A percentile compares a stretch with the other conserved stretches of the same genome.
Conservation (phyloP, 441 rosid genomes). For the Erodium trifolium region DNA sequence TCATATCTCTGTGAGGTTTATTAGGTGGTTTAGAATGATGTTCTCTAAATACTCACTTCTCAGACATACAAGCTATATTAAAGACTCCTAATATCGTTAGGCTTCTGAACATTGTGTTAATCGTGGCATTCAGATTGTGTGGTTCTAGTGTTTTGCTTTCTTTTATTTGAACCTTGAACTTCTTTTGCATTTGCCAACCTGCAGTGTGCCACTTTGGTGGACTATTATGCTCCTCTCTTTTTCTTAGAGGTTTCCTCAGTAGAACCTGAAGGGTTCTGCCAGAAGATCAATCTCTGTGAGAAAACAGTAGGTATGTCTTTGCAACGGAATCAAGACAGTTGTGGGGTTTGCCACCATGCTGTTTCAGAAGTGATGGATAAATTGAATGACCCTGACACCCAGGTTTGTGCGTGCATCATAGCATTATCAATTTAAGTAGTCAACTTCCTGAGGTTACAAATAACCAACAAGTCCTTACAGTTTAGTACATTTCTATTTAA, state of each 20-base stretch:
- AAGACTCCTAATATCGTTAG: too few species aligned
- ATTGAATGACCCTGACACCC: constrained; percentile 77
- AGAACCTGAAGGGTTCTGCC: constrained; percentile 57
- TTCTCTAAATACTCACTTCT: too few species aligned
- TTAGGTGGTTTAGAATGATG: too few species aligned
- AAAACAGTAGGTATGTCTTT: constrained; percentile 32
- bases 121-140: not conserved
- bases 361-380: constrained; percentile 63
- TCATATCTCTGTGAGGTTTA: too few species aligned
- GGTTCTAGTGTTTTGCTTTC: not conserved
- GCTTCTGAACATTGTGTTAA: not conserved
- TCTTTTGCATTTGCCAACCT: not conserved
- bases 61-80: too few species aligned
- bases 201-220: constrained; percentile 70
- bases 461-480: too few species aligned
- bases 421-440: too few species aligned
- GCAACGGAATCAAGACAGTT: constrained; percentile 46
- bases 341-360: constrained; percentile 58
- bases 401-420: constrained; percentile 36
- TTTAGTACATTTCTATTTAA: too few species aligned
- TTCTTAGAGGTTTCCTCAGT: constrained; percentile 45
- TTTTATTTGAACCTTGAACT: not conserved
- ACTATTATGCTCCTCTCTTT: constrained; percentile 73
- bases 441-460: too few species aligned
- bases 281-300: constrained; percentile 54